These are phyloP conservation scores for Pythium aphanidermatum DNA, from an alignment of 352 stramenopile species.

Conservation along the genomic window DNA sequence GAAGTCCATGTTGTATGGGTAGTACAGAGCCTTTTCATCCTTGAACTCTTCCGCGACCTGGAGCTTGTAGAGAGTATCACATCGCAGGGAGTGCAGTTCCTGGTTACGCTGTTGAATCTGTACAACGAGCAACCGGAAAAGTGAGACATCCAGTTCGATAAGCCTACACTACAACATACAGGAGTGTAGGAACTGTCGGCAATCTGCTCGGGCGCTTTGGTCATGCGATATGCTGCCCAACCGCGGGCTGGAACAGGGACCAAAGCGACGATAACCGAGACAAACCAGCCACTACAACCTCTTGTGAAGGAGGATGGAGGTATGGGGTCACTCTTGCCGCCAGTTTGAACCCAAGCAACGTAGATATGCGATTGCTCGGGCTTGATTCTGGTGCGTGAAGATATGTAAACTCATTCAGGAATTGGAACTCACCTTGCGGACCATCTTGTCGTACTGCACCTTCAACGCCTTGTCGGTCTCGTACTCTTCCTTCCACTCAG, in stretches of 20 bases:
- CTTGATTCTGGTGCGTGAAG: constrained; percentile 75
- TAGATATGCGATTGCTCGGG: constrained; percentile 41
- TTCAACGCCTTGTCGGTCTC: constrained; percentile 54
- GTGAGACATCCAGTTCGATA: not conserved
- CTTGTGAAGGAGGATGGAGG: too few species aligned
- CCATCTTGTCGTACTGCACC: constrained; percentile 55
- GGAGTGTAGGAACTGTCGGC: too few species aligned
- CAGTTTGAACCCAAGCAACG: constrained; percentile 84
- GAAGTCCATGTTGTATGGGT: constrained; percentile 99
- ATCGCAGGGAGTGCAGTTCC: constrained; percentile 93
- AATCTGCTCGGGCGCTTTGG: too few species aligned
- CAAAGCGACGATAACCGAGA: constrained; percentile 17
- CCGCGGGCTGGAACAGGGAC: constrained; percentile 21
- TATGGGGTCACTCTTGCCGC: constrained; percentile 44
- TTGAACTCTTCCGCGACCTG: constrained; percentile 95
- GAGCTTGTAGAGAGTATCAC: constrained; percentile 94
- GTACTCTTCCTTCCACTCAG: constrained; percentile 59
- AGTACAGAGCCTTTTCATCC: constrained; percentile 97
- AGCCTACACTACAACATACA: too few species aligned
- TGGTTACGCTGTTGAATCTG: constrained; percentile 77
- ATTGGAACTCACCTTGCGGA: constrained; percentile 54
- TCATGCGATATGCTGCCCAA: constrained; percentile 11
- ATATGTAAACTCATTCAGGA: constrained; percentile 4
- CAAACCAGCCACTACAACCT: not conserved
- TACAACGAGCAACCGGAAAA: constrained; percentile 7